Evolutionary conservation across 148 eudicot species (phyloP).

Genomic region (Fagopyrum tataricum): DNA sequence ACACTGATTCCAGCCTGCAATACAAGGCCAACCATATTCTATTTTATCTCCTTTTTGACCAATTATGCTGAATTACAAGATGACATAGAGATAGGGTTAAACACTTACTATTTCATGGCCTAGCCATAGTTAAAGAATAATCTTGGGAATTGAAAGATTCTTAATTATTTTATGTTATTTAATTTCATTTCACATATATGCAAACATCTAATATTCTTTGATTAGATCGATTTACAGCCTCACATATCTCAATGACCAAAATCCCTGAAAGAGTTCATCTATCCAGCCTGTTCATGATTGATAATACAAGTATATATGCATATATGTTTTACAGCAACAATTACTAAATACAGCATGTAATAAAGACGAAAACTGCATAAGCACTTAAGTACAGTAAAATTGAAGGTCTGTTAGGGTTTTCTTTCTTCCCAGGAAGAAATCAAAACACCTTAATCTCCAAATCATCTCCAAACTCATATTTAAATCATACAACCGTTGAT

Average conservation of each 20-base stretch:
- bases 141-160: constrained; percentile 10
- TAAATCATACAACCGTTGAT: constrained; percentile 6
- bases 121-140: constrained; percentile 8
- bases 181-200: background rate
- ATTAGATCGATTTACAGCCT: background rate
- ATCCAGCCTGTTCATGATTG: background rate
- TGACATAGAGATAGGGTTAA: constrained; percentile 11
- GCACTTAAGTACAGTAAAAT: background rate
- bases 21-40: background rate
- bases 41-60: constrained; percentile 1
- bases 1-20: background rate
- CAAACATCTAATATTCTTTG: background rate
- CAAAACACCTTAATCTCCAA: constrained; percentile 4
- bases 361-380: background rate
- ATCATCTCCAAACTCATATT: background rate
- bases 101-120: constrained; percentile 2
- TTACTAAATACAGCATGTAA: background rate
- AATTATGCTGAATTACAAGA: constrained; percentile 6
- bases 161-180: background rate
- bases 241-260: background rate
- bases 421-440: constrained; percentile 1
- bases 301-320: background rate
- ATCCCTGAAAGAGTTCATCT: constrained; percentile 2
- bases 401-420: constrained; percentile 8
- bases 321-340: background rate